These are phyloP conservation scores for Nemania diffusa DNA, from an alignment of 2,329 filamentous ascomycete genomes.

Conservation along the genomic window DNA sequence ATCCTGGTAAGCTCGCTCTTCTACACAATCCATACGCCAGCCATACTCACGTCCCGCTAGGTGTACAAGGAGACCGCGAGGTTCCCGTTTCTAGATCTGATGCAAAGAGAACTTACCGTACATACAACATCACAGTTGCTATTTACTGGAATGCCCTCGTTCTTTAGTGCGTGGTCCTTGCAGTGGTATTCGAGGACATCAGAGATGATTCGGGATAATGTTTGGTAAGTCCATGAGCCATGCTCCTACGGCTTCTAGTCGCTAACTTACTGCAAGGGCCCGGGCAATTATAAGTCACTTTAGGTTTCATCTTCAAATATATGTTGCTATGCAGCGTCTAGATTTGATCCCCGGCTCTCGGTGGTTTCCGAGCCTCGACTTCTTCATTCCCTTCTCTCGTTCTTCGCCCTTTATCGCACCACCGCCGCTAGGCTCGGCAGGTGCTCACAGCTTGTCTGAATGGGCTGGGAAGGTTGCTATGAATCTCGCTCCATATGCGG, in stretches of 20 bases:
- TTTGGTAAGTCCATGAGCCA: slow-evolving; percentile 42
- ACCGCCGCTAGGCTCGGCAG: slow-evolving; percentile 54
- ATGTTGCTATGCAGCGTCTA: slow-evolving; percentile 63
- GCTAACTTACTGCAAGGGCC: slow-evolving; percentile 41
- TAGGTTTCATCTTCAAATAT: slow-evolving; percentile 62
- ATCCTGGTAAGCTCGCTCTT: slow-evolving; percentile 57
- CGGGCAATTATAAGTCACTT: slow-evolving; percentile 52
- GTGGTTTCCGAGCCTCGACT: slow-evolving; percentile 58
- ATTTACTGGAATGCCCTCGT: slow-evolving; percentile 55
- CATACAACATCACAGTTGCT: slow-evolving; percentile 51
- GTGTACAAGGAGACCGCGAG: slow-evolving; percentile 63
- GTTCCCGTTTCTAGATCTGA: slow-evolving; percentile 60
- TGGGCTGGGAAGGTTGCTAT: slow-evolving; percentile 58
- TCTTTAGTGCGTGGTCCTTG: slow-evolving; percentile 50
- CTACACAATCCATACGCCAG: neutral
- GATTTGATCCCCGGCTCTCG: slow-evolving; percentile 57
- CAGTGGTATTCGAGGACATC: slow-evolving; percentile 44
- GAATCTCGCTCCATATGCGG: slow-evolving; percentile 59
- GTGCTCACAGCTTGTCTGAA: slow-evolving; percentile 51
- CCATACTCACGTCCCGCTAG: slow-evolving; percentile 47
- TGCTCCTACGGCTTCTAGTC: neutral
- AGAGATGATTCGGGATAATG: slow-evolving; percentile 33
- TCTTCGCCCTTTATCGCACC: slow-evolving; percentile 62
- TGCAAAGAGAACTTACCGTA: slow-evolving; percentile 49
- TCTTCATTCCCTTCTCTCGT: slow-evolving; percentile 65